Evolutionary conservation across 129 eudicot genomes (phyloP).

Genomic region (Helianthus annuus): DNA sequence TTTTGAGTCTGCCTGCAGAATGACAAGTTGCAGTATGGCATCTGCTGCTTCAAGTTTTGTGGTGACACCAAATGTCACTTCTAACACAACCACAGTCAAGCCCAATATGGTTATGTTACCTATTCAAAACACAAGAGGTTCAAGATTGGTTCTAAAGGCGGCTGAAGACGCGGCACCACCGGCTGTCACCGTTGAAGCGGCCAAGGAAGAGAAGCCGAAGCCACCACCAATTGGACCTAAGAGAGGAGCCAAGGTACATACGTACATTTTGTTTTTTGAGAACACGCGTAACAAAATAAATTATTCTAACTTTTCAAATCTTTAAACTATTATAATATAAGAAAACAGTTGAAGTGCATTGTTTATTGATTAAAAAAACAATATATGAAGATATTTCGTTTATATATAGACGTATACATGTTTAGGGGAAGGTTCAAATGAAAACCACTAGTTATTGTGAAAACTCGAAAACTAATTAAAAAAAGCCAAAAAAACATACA

Average conservation of each 20-base stretch:
- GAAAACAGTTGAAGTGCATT: too few relatives aligned
- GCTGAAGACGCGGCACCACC: conserved; percentile 56
- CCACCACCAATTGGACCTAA: conserved; percentile 96
- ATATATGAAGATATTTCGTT: too few relatives aligned
- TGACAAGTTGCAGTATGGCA: conserved; percentile 59
- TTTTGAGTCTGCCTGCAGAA: not conserved
- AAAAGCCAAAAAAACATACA: too few relatives aligned
- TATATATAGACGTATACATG: too few relatives aligned
- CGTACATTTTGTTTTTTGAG: too few relatives aligned
- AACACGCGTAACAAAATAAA: too few relatives aligned
- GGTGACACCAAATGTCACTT: conserved; percentile 53
- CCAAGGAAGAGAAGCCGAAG: conserved; percentile 51
- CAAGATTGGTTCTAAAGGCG: conserved; percentile 72
- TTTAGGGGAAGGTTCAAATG: too few relatives aligned
- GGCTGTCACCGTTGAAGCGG: conserved; percentile 35
- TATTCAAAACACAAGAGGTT: conserved; percentile 39
- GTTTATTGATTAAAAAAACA: too few relatives aligned
- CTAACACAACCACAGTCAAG: conserved; percentile 32
- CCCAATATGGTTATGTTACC: conserved; percentile 33
- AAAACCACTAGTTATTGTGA: too few relatives aligned
- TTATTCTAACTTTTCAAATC: too few relatives aligned
- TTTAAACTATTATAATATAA: too few relatives aligned
- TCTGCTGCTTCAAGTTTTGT: conserved; percentile 69
- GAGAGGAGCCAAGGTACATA: conserved; percentile 73
- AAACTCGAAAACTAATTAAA: too few relatives aligned